Evolutionary conservation across 2,329 filamentous ascomycete genomes (phyloP), one percentile per base, ranked within the genome.

Genomic region (Beauveria pseudobassiana): DNA sequence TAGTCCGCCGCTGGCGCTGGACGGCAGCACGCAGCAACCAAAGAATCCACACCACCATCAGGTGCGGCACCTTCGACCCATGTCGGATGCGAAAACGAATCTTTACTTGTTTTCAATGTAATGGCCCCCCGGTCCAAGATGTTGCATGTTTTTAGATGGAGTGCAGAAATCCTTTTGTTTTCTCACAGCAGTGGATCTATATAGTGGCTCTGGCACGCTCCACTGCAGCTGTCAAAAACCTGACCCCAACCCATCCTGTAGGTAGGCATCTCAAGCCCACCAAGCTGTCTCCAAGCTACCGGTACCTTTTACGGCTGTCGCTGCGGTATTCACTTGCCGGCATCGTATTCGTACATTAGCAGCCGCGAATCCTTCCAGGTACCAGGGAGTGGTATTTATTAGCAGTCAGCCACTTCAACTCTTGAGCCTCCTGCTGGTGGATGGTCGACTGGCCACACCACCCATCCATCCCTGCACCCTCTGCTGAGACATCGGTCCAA

Each of bases 51-150:
- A 55, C n/a, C 20, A 34, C 34, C 34, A 38, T 16, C 34, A 38
- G 26, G 26, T 55, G 53, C 53, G 7, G 34, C 34, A 38, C 14
- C 34, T 38, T 45, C 3, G 5, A 22, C 49, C 34, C 52, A 24
- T 22, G 34, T 46, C 54, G 26, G 54, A 56, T 56, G 54, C 54
- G 54, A 56, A 56, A 56, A 56, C 54, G 54, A 56, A 38, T 48
- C 16, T 53, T 24, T 5, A 43, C 16, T 22, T 24, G 8, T 24
- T 26, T 26, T 8, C 20, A 16, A 26, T 6, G 34, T 16, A 38
- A 38, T 38, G 34, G 5, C 14, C 34, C 12, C 20, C 22, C 22
- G 6, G 22, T 48, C 45, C 45, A 26, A 24, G 10, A 24, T 24
- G 16, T 8, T 12, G 22, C 30, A 14, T 52, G 28, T 5, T 12